Evolutionary conservation across 2,329 filamentous ascomycete genomes (phyloP), one percentile per base, ranked within the genome.

Genomic region (Pezicula radicicola): DNA sequence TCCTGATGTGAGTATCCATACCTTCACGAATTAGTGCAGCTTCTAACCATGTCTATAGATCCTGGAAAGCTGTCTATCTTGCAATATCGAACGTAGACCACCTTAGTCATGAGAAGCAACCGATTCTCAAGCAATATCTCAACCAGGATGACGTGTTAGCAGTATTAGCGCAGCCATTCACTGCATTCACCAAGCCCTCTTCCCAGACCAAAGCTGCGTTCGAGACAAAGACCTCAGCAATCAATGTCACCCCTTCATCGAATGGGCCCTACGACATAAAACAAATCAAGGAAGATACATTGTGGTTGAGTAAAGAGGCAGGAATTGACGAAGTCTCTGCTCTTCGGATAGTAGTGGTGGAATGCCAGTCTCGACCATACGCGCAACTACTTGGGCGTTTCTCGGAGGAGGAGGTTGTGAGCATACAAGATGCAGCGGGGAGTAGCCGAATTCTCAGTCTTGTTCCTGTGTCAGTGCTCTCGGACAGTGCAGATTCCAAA

Each of bases 211-310:
- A 85, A 69, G 77, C 81, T 59, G 80, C 81, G 16, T 95, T 95
- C 65, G 88, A 95, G 55, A 88, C 88, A 18, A 91, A 87, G 70
- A 96, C 89, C 1, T 88, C 91, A 19, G 88, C 91, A 5, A 95
- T 97, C 55, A 88, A 96, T 67, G 83, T 91, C 46, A 83, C 89
- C 1, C 84, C 88, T 16, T 81, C 81, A 5, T 75, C 81, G 12
- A 83, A 81, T 61, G 79, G 81, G 39, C 81, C 81, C 51, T 89
- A 87, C 66, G 83, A 92, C 64, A 76, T 96, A 59, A 84, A 88
- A 37, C 75, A 87, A 64, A 83, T 97, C 67, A 96, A 96, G 72
- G 81, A 83, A 44, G 92, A 97, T 73, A 82, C 91, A 33, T 68
- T 88, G 60, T 97, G 92, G 91, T 75, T 99, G 56, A 92, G 90